phyloP scores from a whole-genome alignment of 129 eudicot species.

The Cynara cardunculus region DNA sequence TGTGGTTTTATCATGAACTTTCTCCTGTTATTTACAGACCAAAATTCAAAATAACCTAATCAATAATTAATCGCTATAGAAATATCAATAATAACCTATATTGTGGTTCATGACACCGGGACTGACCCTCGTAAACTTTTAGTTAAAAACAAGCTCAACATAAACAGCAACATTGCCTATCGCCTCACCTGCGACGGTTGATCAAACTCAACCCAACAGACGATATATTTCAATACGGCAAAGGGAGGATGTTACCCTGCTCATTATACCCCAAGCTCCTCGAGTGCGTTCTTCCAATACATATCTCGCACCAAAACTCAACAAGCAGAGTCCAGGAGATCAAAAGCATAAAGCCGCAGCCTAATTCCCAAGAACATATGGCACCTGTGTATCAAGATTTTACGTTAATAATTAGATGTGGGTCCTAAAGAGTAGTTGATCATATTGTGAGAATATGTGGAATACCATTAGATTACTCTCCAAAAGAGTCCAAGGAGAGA shows the following conservation, averaged over 20 bases:
- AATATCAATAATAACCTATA: slow-evolving; percentile 14
- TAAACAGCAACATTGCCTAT: background rate
- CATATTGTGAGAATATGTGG: background rate
- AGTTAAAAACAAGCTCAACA: background rate
- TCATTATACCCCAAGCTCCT: background rate
- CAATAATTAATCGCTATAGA: slow-evolving; percentile 15
- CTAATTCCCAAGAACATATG: background rate
- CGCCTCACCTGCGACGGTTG: slow-evolving; percentile 11
- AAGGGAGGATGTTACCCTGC: slow-evolving; percentile 1
- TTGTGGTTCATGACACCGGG: slow-evolving; percentile 10
- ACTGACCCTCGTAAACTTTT: background rate
- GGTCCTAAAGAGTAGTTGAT: background rate
- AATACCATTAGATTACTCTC: background rate
- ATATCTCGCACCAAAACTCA: slow-evolving; percentile 10
- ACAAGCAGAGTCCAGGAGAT: slow-evolving; percentile 11
- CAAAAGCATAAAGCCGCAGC: background rate
- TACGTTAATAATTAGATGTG: background rate
- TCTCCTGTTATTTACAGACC: slow-evolving; percentile 27
- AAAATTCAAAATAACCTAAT: slow-evolving; percentile 21
- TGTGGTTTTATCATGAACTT: slow-evolving; percentile 26
- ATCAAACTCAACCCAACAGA: slow-evolving; percentile 11
- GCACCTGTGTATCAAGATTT: slow-evolving; percentile 4
- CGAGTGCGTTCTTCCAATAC: background rate
- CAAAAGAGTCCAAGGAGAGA: background rate
- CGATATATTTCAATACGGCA: background rate